These are phyloP conservation scores for Candida boleticola DNA, from an alignment of 805 yeast species.

Conservation along the genomic window DNA sequence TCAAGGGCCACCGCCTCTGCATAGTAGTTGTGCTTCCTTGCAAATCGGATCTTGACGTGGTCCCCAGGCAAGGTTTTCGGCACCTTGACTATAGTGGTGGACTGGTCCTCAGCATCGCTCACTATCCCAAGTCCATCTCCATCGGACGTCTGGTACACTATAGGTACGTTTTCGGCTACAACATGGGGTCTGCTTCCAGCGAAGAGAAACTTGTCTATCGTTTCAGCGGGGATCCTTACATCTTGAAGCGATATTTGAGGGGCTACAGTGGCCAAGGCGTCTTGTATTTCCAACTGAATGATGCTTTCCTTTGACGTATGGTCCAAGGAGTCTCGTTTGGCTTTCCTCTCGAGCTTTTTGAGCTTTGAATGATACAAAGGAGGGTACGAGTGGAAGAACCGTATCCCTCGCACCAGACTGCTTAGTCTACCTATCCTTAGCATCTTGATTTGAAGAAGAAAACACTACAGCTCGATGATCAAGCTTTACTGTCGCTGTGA, in stretches of 20 bases:
- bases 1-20: conserved; percentile 29
- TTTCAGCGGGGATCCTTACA: conserved; percentile 17
- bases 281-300: conserved; percentile 22
- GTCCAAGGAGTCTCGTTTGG: conserved; percentile 32
- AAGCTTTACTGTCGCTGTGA: too few species aligned
- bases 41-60: conserved; percentile 24
- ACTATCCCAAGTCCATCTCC: conserved; percentile 39
- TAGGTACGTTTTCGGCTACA: conserved; percentile 3
- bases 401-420: too few species aligned
- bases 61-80: conserved; percentile 44
- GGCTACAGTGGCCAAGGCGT: conserved; percentile 15
- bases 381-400: too few species aligned
- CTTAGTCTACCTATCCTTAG: too few species aligned
- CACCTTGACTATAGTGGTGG: conserved; percentile 26
- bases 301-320: conserved; percentile 24
- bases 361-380: background rate
- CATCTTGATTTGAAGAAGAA: too few species aligned
- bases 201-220: conserved; percentile 24
- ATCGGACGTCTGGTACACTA: conserved; percentile 27
- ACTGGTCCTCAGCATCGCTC: background rate
- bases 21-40: conserved; percentile 27
- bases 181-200: conserved; percentile 18
- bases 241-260: conserved; percentile 12
- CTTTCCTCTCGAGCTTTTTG: conserved; percentile 10
- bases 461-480: too few species aligned